Evolutionary conservation across 345 rosid species (phyloP).

Genomic region (Citrus australasica): DNA sequence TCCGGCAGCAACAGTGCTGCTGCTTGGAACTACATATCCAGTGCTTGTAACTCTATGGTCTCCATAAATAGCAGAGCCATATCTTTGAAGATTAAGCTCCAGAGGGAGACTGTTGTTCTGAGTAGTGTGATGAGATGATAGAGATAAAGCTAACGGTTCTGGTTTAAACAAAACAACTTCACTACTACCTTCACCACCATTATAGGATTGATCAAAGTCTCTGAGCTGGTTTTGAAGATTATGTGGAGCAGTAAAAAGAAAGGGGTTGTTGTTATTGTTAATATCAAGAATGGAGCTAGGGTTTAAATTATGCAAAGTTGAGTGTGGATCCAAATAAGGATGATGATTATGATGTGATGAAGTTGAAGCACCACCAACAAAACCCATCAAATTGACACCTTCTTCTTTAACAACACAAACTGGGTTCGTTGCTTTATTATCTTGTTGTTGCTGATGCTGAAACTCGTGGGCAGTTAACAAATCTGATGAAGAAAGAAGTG

Average conservation of each 20-base stretch:
- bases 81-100: conserved; percentile 47
- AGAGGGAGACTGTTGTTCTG: conserved; percentile 39
- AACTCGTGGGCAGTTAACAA: conserved; percentile 27
- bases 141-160: conserved; percentile 57
- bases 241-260: conserved; percentile 38
- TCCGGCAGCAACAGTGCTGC: conserved; percentile 23
- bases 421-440: conserved; percentile 8
- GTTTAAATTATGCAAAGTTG: conserved; percentile 36
- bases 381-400: conserved; percentile 41
- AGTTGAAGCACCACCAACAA: conserved; percentile 36
- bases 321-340: conserved; percentile 47
- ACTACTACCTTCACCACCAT: conserved; percentile 23
- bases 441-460: conserved; percentile 2
- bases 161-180: conserved; percentile 53
- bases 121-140: conserved; percentile 51
- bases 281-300: conserved; percentile 45
- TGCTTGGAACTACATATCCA: conserved; percentile 31
- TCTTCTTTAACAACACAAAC: conserved; percentile 40
- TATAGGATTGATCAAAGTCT: conserved; percentile 38
- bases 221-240: conserved; percentile 44
- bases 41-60: conserved; percentile 18
- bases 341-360: conserved; percentile 24
- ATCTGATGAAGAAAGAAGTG: conserved; percentile 53
- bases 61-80: conserved; percentile 27
- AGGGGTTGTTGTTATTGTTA: conserved; percentile 28